Evolutionary conservation across 2,329 filamentous ascomycete genomes (phyloP), one percentile per base, ranked within the genome.

Genomic region (Thielaviopsis euricoi): DNA sequence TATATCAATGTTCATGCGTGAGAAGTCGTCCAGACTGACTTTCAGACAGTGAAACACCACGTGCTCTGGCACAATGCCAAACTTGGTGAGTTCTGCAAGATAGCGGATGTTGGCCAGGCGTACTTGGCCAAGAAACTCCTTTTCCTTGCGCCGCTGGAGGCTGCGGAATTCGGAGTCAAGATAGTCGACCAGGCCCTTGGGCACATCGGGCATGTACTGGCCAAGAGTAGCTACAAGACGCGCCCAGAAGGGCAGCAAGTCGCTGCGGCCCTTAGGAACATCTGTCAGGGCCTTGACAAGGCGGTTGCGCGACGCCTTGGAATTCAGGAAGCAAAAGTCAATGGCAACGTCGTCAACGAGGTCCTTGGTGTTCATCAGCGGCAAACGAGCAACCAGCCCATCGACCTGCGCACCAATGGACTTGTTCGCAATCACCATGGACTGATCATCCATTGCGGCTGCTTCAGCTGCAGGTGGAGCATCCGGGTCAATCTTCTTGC

Each of bases 11-110:
- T 98, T 98, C 87, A 96, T 96, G 61, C 91, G 82, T 2, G 93
- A 96, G 67, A 98, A 98, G 66, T 98, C 93, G 65, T 98, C 93
- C 26, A 98, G 74, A 64, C 91, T 94, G 68, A 98, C 91, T 70
- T 96, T 98, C 65, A 98, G 81, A 67, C 93, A 98, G 67, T 98
- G 93, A 67, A 98, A 98, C 57, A 98, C 94, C 62, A 98, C 91
- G 70, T 98, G 93, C 69, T 98, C 93, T 0, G 94, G 93, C 9
- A 98, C 93, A 33, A 96, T 89, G 33, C 93, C 91, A 66, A 98
- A 98, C 67, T 98, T 98, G 60, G 93, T 98, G 67, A 98, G 73
- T 71, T 98, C 93, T 7, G 93, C 90, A 55, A 98, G 81, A 68
- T 98, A 98, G n/a, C 94, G 87, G 62, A 97, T 90, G 67, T 97